phyloP scores from a whole-genome alignment of 768 basidiomycete genomes.

The Asterophora lycoperdoides region DNA sequence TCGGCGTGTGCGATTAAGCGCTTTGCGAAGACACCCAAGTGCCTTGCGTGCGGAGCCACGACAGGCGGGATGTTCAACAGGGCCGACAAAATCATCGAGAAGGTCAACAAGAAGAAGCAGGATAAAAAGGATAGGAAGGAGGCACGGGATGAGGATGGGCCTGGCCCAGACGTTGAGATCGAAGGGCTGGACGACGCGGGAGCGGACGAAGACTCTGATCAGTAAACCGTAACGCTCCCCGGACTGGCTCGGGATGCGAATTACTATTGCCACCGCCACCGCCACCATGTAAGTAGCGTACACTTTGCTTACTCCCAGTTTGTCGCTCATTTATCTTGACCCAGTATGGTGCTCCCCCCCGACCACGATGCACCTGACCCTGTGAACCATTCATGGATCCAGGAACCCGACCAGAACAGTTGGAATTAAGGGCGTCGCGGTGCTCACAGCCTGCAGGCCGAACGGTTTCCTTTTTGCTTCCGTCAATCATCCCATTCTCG shows the following conservation, averaged over 20 bases:
- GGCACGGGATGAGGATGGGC: constrained; percentile 36
- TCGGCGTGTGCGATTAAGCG: constrained; percentile 93
- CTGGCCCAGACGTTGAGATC: constrained; percentile 47
- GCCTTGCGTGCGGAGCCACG: constrained; percentile 87
- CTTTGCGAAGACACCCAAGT: constrained; percentile 92
- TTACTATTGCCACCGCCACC: not conserved
- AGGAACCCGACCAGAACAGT: constrained; percentile 1
- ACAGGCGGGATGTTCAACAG: constrained; percentile 97
- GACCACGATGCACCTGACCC: not conserved
- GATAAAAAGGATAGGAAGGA: constrained; percentile 51
- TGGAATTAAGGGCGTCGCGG: not conserved
- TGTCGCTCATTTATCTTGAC: too few species aligned
- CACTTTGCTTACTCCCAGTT: not conserved
- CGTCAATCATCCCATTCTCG: not conserved
- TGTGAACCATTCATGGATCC: constrained; percentile 4
- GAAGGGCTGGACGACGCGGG: constrained; percentile 42
- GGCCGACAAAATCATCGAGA: constrained; percentile 88
- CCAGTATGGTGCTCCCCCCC: not conserved
- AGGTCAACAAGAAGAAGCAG: constrained; percentile 70
- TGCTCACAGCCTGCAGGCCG: not conserved
- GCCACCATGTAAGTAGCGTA: not conserved
- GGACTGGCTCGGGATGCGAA: not conserved
- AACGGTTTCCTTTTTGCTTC: not conserved
- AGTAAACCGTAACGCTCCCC: not conserved
- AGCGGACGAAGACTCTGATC: constrained; percentile 28